Conservation (phyloP, 2,329 filamentous ascomycete genomes). For the Emergomyces orientalis region DNA sequence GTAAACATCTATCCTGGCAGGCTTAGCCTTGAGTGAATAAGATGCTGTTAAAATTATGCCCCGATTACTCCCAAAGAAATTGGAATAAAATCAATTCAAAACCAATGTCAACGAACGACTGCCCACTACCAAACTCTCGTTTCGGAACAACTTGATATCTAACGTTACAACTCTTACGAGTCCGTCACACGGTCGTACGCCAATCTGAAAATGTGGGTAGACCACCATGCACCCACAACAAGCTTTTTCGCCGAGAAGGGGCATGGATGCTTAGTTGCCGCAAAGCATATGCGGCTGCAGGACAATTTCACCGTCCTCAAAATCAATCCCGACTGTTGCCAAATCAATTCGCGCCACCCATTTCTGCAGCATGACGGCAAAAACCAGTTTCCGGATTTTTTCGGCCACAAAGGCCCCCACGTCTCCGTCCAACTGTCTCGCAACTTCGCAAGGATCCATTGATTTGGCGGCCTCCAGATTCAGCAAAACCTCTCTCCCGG, state of each 20-base stretch:
- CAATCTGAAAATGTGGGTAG: too few species aligned
- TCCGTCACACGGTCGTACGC: slow-evolving; percentile 71
- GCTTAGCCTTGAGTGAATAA: too few species aligned
- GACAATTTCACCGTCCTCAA: slow-evolving; percentile 73
- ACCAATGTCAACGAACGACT: slow-evolving; percentile 21
- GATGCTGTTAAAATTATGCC: not conserved
- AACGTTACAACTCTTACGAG: slow-evolving; percentile 57
- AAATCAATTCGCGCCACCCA: slow-evolving; percentile 59
- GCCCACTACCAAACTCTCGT: slow-evolving; percentile 60
- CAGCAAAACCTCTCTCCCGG: slow-evolving; percentile 60
- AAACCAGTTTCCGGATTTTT: slow-evolving; percentile 69
- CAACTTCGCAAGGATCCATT: slow-evolving; percentile 76
- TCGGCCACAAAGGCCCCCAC: slow-evolving; percentile 74
- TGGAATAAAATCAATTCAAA: not conserved
- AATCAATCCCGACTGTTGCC: slow-evolving; percentile 65
- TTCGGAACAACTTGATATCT: slow-evolving; percentile 62
- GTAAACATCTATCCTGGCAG: too few species aligned
- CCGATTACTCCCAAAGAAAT: not conserved
- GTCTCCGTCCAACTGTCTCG: slow-evolving; percentile 70
- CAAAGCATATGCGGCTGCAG: slow-evolving; percentile 78
- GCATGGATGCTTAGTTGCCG: slow-evolving; percentile 34
- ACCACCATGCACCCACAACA: not conserved
- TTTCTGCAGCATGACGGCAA: slow-evolving; percentile 72
- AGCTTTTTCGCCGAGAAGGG: not conserved
- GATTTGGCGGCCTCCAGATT: slow-evolving; percentile 86